A percentile compares a stretch with the other conserved stretches of the same genome.
These are phyloP conservation scores for Backusella luteola DNA, from an alignment of 192 early-diverging fungal genomes.

Conservation along the genomic window DNA sequence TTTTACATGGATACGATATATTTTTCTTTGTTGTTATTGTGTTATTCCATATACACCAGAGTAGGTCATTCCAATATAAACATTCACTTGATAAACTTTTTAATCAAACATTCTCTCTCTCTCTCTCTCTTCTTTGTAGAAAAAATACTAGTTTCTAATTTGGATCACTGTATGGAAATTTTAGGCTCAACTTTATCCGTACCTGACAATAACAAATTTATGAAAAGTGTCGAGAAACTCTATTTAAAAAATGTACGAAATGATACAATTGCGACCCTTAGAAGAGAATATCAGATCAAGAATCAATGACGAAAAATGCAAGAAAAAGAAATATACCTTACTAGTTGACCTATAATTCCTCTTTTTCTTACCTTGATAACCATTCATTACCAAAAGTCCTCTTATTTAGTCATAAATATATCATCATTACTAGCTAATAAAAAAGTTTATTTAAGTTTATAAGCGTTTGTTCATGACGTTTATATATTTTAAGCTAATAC, in stretches of 20 bases:
- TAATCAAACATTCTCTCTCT: neutral
- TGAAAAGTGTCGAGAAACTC: constrained; percentile 37
- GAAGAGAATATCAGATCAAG: neutral
- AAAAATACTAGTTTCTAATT: constrained; percentile 36
- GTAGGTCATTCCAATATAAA: constrained; percentile 25
- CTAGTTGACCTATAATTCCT: neutral
- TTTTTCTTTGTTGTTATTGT: constrained; percentile 51
- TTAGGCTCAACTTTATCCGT: constrained; percentile 47
- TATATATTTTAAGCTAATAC: neutral
- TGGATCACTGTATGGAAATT: constrained; percentile 47
- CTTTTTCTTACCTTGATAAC: too few species aligned
- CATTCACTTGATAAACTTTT: too few species aligned
- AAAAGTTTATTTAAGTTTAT: neutral
- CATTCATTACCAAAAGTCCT: too few species aligned
- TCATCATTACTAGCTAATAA: neutral
- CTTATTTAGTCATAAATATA: too few species aligned
- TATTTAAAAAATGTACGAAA: constrained; percentile 24
- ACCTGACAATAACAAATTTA: constrained; percentile 44
- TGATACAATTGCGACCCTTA: neutral
- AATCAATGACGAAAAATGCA: neutral
- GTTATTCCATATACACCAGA: constrained; percentile 42
- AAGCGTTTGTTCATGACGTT: neutral
- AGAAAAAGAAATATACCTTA: neutral
- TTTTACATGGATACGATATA: constrained; percentile 53
- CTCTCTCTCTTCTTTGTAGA: neutral